phyloP scores from a whole-genome alignment of 495 filamentous ascomycete species.

The Aspergillus sclerotiicarbonarius region DNA sequence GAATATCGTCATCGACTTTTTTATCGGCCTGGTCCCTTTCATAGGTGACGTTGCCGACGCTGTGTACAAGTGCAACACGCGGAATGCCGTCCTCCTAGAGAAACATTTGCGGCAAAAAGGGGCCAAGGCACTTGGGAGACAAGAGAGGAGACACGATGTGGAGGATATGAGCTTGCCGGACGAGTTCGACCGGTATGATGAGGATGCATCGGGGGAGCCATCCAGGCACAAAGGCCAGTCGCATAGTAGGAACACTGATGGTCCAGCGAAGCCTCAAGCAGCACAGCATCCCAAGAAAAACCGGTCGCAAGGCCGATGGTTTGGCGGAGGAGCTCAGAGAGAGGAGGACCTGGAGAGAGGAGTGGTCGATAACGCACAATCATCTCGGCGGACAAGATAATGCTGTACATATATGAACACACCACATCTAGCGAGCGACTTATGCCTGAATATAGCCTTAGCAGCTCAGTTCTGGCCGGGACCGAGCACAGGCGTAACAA shows the following conservation, averaged over 20 bases:
- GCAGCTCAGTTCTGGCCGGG: constrained; percentile 37
- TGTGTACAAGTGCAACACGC: constrained; percentile 66
- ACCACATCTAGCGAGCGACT: constrained; percentile 11
- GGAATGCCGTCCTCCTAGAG: constrained; percentile 75
- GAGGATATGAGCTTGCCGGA: constrained; percentile 36
- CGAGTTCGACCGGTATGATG: constrained; percentile 41
- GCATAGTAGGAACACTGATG: constrained; percentile 7
- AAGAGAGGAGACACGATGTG: constrained; percentile 10
- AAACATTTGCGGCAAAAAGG: constrained; percentile 58
- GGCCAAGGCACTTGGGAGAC: constrained; percentile 25
- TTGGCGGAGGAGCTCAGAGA: constrained; percentile 30
- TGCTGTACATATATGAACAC: constrained; percentile 3
- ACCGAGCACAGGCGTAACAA: constrained; percentile 62
- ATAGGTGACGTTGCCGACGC: constrained; percentile 81
- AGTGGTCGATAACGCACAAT: constrained; percentile 10
- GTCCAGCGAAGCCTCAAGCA: constrained; percentile 23
- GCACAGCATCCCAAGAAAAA: constrained; percentile 23
- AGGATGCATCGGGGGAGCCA: constrained; percentile 12
- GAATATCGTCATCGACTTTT: constrained; percentile 75
- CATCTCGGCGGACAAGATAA: constrained; percentile 2
- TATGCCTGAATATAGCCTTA: not conserved
- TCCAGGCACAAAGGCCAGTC: constrained; percentile 1
- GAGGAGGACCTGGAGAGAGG: constrained; percentile 35
- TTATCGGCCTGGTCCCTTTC: constrained; percentile 80
- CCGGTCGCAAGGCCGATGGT: constrained; percentile 31